phyloP scores from a whole-genome alignment of 176 grass and related monocot species.

The Avena eriantha region DNA sequence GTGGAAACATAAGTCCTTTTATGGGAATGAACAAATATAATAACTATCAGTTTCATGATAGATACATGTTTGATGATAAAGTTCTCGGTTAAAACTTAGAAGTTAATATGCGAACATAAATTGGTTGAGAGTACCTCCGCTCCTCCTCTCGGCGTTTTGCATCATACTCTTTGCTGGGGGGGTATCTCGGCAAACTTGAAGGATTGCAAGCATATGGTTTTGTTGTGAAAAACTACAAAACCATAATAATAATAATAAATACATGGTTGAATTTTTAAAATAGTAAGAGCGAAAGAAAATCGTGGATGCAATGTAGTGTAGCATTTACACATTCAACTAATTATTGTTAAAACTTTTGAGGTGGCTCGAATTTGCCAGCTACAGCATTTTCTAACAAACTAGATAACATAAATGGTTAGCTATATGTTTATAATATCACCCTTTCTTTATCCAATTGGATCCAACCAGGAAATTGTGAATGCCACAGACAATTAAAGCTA shows the following conservation, averaged over 20 bases:
- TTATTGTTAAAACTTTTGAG: background rate
- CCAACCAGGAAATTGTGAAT: background rate
- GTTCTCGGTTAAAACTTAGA: background rate
- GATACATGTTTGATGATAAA: background rate
- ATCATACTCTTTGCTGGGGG: conserved; percentile 98
- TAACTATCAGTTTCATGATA: background rate
- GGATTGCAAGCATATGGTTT: conserved; percentile 94
- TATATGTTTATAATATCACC: background rate
- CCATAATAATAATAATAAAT: conserved; percentile 12
- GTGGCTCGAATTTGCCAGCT: background rate
- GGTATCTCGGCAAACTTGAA: conserved; percentile 90
- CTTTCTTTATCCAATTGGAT: conserved; percentile 10
- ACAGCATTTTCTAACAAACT: conserved; percentile 32
- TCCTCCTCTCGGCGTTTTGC: conserved; percentile 92
- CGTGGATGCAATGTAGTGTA: background rate
- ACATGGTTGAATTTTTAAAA: background rate
- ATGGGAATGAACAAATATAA: background rate
- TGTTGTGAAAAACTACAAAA: conserved; percentile 84
- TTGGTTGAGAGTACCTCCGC: conserved; percentile 64
- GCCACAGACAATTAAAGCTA: background rate
- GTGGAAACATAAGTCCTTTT: background rate
- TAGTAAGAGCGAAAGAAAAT: conserved; percentile 12
- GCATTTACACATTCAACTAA: conserved; percentile 16
- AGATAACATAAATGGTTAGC: background rate
- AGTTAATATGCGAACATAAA: conserved; percentile 21